Evolutionary conservation across 192 early-diverging fungal genomes (phyloP).

Genomic region (Podila clonocystis): DNA sequence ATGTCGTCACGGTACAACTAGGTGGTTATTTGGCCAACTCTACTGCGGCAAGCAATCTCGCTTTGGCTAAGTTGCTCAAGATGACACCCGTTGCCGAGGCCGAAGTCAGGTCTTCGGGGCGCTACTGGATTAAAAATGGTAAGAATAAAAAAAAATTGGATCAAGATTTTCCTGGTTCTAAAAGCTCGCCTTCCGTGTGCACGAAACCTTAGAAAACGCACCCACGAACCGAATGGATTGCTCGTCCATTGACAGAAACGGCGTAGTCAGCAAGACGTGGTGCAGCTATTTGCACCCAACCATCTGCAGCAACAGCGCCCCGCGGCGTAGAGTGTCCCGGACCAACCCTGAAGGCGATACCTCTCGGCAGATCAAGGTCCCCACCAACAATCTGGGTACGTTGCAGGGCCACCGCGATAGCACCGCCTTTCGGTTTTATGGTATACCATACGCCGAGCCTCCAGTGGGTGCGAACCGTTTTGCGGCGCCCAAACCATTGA

Average conservation of each 20-base stretch:
- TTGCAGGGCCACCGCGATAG: constrained; percentile 40
- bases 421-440: constrained; percentile 36
- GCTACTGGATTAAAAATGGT: constrained; percentile 10
- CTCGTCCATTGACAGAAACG: constrained; percentile 9
- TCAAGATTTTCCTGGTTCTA: too few relatives aligned
- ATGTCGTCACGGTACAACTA: not conserved
- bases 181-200: too few relatives aligned
- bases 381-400: constrained; percentile 1
- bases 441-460: constrained; percentile 39
- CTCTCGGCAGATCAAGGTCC: constrained; percentile 25
- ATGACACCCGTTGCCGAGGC: constrained; percentile 12
- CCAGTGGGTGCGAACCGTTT: constrained; percentile 28
- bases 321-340: not conserved
- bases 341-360: not conserved
- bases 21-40: not conserved
- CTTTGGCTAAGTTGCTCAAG: constrained; percentile 4
- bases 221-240: not conserved
- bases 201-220: not conserved
- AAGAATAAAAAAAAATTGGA: not conserved
- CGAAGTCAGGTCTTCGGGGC: not conserved
- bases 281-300: constrained; percentile 3
- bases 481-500: constrained; percentile 4
- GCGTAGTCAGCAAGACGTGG: not conserved
- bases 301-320: constrained; percentile 12
- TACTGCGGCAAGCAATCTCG: not conserved